Evolutionary conservation across 441 rosid genomes (phyloP).

Genomic region (Croton laevigatus): DNA sequence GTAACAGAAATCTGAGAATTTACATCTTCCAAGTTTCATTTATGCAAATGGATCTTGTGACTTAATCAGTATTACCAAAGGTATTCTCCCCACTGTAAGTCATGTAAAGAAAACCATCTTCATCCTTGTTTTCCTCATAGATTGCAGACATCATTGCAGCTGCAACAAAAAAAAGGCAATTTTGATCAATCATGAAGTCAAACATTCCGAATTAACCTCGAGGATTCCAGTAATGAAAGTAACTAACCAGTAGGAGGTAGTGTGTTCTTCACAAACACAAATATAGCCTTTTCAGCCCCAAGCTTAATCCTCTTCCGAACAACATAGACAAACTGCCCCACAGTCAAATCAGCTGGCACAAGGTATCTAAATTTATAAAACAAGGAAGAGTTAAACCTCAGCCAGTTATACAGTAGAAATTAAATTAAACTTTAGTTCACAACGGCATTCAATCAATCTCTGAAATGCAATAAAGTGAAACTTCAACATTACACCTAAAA

Average conservation of each 20-base stretch:
- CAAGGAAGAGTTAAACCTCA: constrained; percentile 8
- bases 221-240: not conserved
- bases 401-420: not conserved
- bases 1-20: constrained; percentile 25
- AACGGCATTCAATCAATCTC: not conserved
- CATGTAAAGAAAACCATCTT: constrained; percentile 97
- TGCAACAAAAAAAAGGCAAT: constrained; percentile 23
- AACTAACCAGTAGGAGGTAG: constrained; percentile 79
- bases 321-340: constrained; percentile 94
- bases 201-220: not conserved
- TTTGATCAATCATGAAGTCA: not conserved
- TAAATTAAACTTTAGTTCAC: not conserved
- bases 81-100: constrained; percentile 99
- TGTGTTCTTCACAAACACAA: constrained; percentile 79
- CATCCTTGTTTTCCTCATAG: constrained; percentile 91
- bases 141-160: constrained; percentile 91
- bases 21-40: constrained; percentile 34
- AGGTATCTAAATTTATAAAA: constrained; percentile 54
- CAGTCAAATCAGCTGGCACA: constrained; percentile 93
- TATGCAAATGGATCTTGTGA: constrained; percentile 17
- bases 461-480: not conserved
- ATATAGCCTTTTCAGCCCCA: constrained; percentile 89
- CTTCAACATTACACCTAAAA: not conserved
- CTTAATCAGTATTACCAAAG: constrained; percentile 42
- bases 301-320: constrained; percentile 95